Evolutionary conservation across 192 early-diverging fungal genomes (phyloP).

Genomic region (Umbelopsis vinacea): DNA sequence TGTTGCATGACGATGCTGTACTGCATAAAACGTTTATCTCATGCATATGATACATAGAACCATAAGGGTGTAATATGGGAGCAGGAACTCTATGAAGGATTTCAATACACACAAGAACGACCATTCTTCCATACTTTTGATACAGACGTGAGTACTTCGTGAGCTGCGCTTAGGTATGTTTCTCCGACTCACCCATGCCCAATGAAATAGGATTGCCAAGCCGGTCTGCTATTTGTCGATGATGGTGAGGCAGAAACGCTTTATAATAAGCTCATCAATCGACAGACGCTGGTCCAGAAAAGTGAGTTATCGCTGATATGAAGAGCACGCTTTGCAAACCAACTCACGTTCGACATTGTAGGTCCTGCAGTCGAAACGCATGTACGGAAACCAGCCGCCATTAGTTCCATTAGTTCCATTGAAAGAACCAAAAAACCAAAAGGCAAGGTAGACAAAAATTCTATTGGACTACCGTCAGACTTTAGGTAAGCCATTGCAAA

Average conservation of each 20-base stretch:
- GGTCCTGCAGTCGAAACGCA: background rate
- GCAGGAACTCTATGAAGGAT: constrained; percentile 77
- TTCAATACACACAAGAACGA: constrained; percentile 64
- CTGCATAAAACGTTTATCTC: too few species aligned
- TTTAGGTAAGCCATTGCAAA: constrained; percentile 31
- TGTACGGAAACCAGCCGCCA: background rate
- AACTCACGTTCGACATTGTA: background rate
- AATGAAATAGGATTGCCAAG: constrained; percentile 20
- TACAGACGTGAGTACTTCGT: constrained; percentile 56
- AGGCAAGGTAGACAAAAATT: constrained; percentile 59
- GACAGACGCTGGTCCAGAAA: background rate
- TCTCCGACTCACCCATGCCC: constrained; percentile 5
- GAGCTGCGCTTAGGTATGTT: background rate
- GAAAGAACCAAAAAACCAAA: constrained; percentile 37
- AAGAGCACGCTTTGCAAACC: too few species aligned
- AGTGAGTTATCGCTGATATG: background rate
- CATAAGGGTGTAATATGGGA: constrained; percentile 74
- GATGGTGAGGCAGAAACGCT: constrained; percentile 19
- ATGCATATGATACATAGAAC: constrained; percentile 25
- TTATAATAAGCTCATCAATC: constrained; percentile 25
- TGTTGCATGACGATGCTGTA: background rate
- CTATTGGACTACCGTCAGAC: constrained; percentile 56
- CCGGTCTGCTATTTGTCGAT: constrained; percentile 21
- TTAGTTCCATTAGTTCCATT: constrained; percentile 20
- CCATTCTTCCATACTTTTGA: constrained; percentile 76